phyloP scores from a whole-genome alignment of 306 rosid genomes.

The Cucumis cinereus region DNA sequence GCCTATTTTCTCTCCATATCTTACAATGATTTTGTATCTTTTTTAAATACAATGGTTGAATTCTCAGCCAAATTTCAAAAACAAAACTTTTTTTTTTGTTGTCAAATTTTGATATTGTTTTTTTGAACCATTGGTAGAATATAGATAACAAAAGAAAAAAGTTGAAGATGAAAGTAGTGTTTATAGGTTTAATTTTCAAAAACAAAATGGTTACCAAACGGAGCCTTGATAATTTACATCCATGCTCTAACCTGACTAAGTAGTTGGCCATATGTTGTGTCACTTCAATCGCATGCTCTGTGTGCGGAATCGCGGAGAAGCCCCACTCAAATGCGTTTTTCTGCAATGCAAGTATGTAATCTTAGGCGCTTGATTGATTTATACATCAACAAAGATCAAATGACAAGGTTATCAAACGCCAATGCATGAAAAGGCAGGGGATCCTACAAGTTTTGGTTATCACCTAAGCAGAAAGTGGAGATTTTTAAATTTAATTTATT shows the following conservation, averaged over 20 bases:
- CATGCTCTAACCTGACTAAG: slow-evolving; percentile 69
- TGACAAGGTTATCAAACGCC: neutral
- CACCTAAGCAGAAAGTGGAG: neutral
- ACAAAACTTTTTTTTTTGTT: no score
- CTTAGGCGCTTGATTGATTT: neutral
- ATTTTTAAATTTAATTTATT: neutral
- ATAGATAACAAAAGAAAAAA: no score
- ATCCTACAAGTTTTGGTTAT: neutral
- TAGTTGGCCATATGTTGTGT: slow-evolving; percentile 60
- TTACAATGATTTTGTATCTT: no score
- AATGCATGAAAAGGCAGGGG: neutral
- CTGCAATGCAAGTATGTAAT: slow-evolving; percentile 19
- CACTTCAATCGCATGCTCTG: slow-evolving; percentile 70
- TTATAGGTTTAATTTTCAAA: no score
- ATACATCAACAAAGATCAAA: neutral
- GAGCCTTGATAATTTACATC: neutral
- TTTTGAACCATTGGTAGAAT: no score
- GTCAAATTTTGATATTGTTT: no score
- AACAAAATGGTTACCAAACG: no score
- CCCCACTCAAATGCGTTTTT: slow-evolving; percentile 96
- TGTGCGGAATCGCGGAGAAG: slow-evolving; percentile 43
- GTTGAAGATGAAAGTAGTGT: no score
- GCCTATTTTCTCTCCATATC: no score
- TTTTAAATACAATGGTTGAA: no score
- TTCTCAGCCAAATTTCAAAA: no score